Conservation (phyloP, 257 asterid genomes). For the Solanum paucissectum region DNA sequence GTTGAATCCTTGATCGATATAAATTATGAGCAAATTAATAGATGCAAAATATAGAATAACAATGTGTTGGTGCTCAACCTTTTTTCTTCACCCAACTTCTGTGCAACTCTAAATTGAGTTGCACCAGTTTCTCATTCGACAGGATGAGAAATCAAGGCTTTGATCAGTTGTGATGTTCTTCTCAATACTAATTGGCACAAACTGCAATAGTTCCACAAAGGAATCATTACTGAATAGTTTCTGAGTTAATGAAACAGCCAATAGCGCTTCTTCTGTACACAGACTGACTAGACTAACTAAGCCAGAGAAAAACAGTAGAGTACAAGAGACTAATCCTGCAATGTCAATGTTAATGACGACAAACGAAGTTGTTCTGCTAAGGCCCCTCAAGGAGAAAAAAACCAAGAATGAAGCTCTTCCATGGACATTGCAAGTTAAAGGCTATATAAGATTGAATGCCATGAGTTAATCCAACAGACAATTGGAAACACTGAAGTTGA, state of each 20-base stretch:
- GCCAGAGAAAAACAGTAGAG: background rate
- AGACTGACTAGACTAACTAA: background rate
- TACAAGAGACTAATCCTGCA: background rate
- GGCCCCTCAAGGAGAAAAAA: background rate
- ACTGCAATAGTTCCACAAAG: background rate
- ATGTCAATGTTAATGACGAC: background rate
- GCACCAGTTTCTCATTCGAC: background rate
- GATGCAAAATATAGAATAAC: background rate
- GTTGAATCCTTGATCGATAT: background rate
- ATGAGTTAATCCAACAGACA: background rate
- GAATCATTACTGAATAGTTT: background rate
- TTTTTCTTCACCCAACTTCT: background rate
- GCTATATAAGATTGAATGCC: background rate
- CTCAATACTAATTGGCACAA: background rate
- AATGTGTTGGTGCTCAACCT: background rate
- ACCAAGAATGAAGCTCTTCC: background rate
- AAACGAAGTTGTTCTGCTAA: background rate
- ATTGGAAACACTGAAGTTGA: conserved; percentile 1
- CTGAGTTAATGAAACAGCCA: background rate
- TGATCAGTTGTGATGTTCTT: background rate
- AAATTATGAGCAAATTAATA: background rate
- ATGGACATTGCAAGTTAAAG: background rate
- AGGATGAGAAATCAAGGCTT: background rate
- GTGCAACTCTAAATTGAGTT: background rate
- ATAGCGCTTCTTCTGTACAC: background rate